These are phyloP conservation scores for Daldinia loculata DNA, from an alignment of 495 filamentous ascomycete species.

Conservation along the genomic window DNA sequence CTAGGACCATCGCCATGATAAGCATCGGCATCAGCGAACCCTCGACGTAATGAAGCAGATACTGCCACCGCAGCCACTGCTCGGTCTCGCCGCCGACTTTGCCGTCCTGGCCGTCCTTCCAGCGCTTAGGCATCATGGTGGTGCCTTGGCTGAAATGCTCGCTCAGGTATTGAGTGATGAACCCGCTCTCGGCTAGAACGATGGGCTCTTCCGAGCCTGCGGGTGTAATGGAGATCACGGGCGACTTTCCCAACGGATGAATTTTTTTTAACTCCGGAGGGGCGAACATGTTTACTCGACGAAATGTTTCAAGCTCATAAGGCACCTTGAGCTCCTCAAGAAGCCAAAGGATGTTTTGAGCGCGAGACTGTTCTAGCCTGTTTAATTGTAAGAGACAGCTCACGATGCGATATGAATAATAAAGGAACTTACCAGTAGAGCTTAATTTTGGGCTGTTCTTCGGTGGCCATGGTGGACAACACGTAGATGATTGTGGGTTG, in stretches of 20 bases:
- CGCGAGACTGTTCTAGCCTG: constrained; percentile 80
- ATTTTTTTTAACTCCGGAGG: constrained; percentile 76
- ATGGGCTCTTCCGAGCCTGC: constrained; percentile 57
- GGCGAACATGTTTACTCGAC: constrained; percentile 69
- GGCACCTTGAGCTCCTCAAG: constrained; percentile 82
- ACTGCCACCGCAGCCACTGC: constrained; percentile 78
- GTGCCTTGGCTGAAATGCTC: constrained; percentile 68
- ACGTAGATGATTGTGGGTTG: background rate
- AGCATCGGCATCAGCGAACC: constrained; percentile 71
- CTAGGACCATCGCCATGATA: constrained; percentile 55
- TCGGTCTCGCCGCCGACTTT: constrained; percentile 74
- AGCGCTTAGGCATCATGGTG: constrained; percentile 71
- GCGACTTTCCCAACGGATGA: constrained; percentile 87
- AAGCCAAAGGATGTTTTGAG: constrained; percentile 88
- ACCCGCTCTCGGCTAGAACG: constrained; percentile 80
- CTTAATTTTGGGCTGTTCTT: constrained; percentile 68
- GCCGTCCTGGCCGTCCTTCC: constrained; percentile 61
- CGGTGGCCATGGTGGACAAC: constrained; percentile 38
- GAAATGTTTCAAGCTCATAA: constrained; percentile 80
- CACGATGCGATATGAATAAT: background rate
- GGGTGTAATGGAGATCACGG: constrained; percentile 68
- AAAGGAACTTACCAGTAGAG: constrained; percentile 71
- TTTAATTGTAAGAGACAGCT: constrained; percentile 16
- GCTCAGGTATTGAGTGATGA: constrained; percentile 80
- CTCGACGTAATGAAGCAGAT: constrained; percentile 84